phyloP scores from a whole-genome alignment of 108 stramenopile genomes.

The Discostella stelligeroides region DNA sequence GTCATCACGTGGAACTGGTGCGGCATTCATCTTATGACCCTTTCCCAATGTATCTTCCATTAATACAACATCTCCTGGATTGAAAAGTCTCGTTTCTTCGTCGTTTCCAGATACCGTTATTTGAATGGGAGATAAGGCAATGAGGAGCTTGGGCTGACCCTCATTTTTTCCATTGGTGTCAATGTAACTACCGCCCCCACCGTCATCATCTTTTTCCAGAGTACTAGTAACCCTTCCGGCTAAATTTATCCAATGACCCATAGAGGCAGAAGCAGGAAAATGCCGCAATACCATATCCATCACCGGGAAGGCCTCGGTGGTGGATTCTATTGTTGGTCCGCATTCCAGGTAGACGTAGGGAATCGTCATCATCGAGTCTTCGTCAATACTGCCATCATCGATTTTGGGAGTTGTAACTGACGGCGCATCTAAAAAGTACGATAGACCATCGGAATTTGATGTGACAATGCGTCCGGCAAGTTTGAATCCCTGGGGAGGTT shows the following conservation, averaged over 20 bases:
- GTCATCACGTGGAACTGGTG: too few relatives aligned
- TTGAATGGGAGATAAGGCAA: conserved; percentile 39
- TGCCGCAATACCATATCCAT: conserved; percentile 40
- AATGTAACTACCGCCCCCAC: conserved; percentile 2
- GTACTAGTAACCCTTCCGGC: conserved; percentile 50
- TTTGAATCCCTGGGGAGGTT: conserved; percentile 48
- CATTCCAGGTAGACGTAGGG: conserved; percentile 43
- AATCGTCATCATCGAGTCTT: conserved; percentile 39
- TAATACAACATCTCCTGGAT: conserved; percentile 43
- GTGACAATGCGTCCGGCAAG: conserved; percentile 43
- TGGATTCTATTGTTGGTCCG: conserved; percentile 48
- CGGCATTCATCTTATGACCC: conserved; percentile 54
- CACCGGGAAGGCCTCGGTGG: conserved; percentile 40
- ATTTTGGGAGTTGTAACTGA: conserved; percentile 8
- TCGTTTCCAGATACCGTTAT: conserved; percentile 49
- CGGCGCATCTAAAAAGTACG: conserved; percentile 45
- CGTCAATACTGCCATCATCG: conserved; percentile 1
- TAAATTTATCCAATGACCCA: conserved; percentile 48
- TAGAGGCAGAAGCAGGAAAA: conserved; percentile 34
- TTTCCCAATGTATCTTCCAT: conserved; percentile 57
- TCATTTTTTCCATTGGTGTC: conserved; percentile 31
- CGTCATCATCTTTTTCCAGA: conserved; percentile 26
- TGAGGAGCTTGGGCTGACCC: conserved; percentile 38
- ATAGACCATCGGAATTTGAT: conserved; percentile 46
- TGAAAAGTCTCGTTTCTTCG: conserved; percentile 40